Evolutionary conservation across 2,329 filamentous ascomycete genomes (phyloP), one percentile per base, ranked within the genome.

Genomic region (Paradendryphiella salina): DNA sequence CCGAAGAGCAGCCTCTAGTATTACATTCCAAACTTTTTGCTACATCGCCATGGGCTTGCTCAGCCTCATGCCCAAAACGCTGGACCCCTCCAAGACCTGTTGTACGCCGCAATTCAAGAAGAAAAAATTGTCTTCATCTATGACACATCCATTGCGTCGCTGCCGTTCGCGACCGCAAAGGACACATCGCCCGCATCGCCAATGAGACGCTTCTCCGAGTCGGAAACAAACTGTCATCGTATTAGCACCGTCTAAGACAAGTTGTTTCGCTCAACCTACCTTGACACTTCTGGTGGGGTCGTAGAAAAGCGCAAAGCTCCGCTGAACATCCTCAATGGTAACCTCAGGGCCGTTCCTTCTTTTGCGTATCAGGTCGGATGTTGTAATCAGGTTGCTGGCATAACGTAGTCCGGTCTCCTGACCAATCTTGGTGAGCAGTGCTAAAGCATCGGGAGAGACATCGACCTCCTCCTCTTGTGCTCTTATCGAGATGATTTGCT

Each of bases 391-490:
- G 72, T 99, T 96, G 78, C 90, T 95, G n/a, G 92, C 93, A 72
- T 99, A 99, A 63, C 94, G 83, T 42, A 99, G 80, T 18, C 93
- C 93, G 1, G 91, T 87, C 74, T 99, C 94, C 67, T 92, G 84
- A 23, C 92, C 94, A 65, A 97, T 96, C 80, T 97, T 97, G 56
- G 94, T 96, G 31, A 99, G 83, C 11, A 99, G 82, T 1, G 92
- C 92, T 10, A 99, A 82, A 0, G 94, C 93, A 70, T 97, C 92
- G 5, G 92, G 82, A 0, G 89, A 89, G 28, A 96, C 78, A 57
- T 99, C 94, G 40, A 99, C 87, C 72, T 99, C 94, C 72, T 99
- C 94, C 74, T 99, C 94, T 70, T 93, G 88, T 8, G 94, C 94
- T 53, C 94, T 86, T 73, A 99, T 95, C 18, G 88, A 84, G 10